phyloP scores from a whole-genome alignment of 2,329 filamentous ascomycete species.

The Metarhizium guizhouense region DNA sequence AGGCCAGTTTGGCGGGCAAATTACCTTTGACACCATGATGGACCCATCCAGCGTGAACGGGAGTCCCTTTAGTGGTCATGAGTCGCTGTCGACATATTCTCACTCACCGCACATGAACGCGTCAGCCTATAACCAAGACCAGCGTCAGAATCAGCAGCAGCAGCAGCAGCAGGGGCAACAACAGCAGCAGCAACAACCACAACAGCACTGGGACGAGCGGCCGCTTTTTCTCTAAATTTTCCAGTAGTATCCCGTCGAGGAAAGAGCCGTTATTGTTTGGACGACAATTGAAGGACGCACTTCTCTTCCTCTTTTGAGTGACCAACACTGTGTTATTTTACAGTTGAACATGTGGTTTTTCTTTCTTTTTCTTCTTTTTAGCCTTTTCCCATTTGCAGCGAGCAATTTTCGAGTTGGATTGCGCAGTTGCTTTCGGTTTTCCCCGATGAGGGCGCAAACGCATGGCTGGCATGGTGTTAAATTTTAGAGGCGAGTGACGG shows the following conservation, averaged over 20 bases:
- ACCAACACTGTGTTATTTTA: no score
- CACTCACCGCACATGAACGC: constrained; percentile 23
- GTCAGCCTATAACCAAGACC: background rate
- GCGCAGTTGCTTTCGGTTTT: no score
- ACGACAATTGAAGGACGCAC: no score
- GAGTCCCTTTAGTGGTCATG: constrained; percentile 28
- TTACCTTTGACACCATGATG: constrained; percentile 23
- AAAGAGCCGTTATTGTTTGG: background rate
- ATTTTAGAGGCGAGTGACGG: background rate
- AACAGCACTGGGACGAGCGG: constrained; percentile 15
- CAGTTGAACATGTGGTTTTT: no score
- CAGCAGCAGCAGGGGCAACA: background rate
- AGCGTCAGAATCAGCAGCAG: constrained; percentile 11
- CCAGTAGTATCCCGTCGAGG: background rate
- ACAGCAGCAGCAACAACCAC: background rate
- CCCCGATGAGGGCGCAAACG: no score
- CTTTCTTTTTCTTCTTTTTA: no score
- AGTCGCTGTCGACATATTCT: constrained; percentile 24
- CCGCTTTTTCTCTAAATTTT: constrained; percentile 10
- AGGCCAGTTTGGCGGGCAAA: constrained; percentile 10
- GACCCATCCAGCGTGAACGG: constrained; percentile 22
- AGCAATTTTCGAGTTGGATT: no score
- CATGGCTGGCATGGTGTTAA: background rate
- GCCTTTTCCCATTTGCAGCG: no score
- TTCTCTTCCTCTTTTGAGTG: no score